Evolutionary conservation across 768 basidiomycete genomes (phyloP), one percentile per base, ranked within the genome.

Genomic region (Tubosaeta sp.): DNA sequence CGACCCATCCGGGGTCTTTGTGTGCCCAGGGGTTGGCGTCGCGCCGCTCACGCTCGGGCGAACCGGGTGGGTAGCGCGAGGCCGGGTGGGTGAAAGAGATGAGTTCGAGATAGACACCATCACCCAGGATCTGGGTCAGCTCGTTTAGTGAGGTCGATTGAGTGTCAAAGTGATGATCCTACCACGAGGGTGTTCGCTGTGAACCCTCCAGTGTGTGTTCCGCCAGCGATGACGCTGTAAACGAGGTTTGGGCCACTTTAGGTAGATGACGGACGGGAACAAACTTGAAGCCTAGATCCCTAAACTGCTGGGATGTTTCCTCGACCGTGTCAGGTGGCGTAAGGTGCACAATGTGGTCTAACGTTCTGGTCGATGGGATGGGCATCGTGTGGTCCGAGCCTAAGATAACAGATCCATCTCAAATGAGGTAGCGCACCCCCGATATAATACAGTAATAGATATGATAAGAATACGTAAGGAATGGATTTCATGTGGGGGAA

Each of bases 331-430:
- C 83, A 1, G 85, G 82, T 0, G 85, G 81, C 0, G 83, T 83
- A n/a, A 89, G 72, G 62, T 88, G 81, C 1, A 89, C 77, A 51
- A 89, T 80, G 57, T 89, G 87, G 56, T 89, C 87, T 11, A 88
- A 61, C 27, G 66, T 65, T 70, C 64, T 70, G 2, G 77, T 81
- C 16, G 72, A 69, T 26, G 65, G 65, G 6, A 35, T 32, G 12
- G 61, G 44, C 68, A 67, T 69, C 25, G n/a, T 37, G n/a, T n/a
- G n/a, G n/a, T n/a, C n/a, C n/a, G n/a, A n/a, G n/a, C n/a, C n/a
- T n/a, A n/a, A n/a, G n/a, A n/a, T n/a, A n/a, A n/a, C n/a, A n/a
- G n/a, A n/a, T n/a, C n/a, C n/a, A n/a, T n/a, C n/a, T n/a, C n/a
- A n/a, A n/a, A n/a, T n/a, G n/a, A n/a, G n/a, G n/a, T n/a, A n/a